Conservation (phyloP, 345 rosid genomes). For the Anacardium occidentale region DNA sequence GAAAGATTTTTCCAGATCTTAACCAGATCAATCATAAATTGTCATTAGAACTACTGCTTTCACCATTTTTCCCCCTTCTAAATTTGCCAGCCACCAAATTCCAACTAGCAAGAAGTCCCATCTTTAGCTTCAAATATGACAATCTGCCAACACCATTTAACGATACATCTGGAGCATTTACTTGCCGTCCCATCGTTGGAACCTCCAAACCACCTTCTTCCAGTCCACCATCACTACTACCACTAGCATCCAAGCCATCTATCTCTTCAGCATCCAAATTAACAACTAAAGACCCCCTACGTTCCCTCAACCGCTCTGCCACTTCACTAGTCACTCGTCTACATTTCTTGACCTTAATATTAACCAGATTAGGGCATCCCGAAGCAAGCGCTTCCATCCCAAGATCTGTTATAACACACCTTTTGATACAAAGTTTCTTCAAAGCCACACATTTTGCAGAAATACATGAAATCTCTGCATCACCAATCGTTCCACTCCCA, state of each 20-base stretch:
- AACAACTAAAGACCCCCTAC: constrained; percentile 51
- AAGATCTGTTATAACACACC: constrained; percentile 59
- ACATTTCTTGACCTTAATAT: constrained; percentile 83
- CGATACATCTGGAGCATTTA: constrained; percentile 33
- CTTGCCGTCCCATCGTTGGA: constrained; percentile 24
- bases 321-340: constrained; percentile 54
- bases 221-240: constrained; percentile 34
- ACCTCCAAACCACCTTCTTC: constrained; percentile 46
- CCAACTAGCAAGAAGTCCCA: constrained; percentile 55
- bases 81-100: constrained; percentile 54
- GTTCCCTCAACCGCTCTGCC: constrained; percentile 55
- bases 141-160: constrained; percentile 49
- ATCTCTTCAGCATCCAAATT: constrained; percentile 55
- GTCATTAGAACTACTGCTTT: constrained; percentile 30
- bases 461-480: constrained; percentile 62
- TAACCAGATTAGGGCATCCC: constrained; percentile 81
- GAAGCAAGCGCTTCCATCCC: constrained; percentile 66
- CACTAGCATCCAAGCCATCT: constrained; percentile 35
- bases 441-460: constrained; percentile 61
- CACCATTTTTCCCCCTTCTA: constrained; percentile 52
- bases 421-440: constrained; percentile 83
- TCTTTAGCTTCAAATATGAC: constrained; percentile 46
- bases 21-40: constrained; percentile 30
- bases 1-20: constrained; percentile 16
- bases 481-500: constrained; percentile 71